phyloP scores from a whole-genome alignment of 2,329 filamentous ascomycete species.

The Gyromitra esculenta region DNA sequence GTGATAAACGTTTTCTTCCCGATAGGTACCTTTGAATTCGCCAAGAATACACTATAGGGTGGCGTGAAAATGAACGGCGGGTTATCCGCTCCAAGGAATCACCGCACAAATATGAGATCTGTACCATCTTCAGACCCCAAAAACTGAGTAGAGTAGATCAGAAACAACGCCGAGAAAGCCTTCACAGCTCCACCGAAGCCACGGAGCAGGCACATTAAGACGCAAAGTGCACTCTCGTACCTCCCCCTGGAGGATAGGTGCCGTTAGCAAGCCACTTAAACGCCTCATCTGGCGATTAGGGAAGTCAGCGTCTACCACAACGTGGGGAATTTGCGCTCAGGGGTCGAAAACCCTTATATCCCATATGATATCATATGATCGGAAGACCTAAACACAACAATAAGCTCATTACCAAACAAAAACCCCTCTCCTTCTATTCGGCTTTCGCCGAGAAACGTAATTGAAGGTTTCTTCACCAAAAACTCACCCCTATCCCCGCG shows the following conservation, averaged over 20 bases:
- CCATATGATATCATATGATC: background rate
- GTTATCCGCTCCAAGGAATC: background rate
- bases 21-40: background rate
- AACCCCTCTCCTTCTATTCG: background rate
- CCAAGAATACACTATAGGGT: background rate
- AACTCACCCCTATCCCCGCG: background rate
- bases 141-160: background rate
- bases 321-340: background rate
- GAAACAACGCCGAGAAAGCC: background rate
- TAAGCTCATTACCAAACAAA: background rate
- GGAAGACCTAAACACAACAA: background rate
- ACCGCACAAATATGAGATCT: background rate
- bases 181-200: background rate
- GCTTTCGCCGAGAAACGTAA: constrained; percentile 13
- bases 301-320: background rate
- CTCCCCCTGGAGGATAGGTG: background rate
- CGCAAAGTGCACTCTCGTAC: too few species aligned
- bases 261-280: background rate
- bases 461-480: background rate
- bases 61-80: background rate
- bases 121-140: too few species aligned
- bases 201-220: background rate
- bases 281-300: too few species aligned
- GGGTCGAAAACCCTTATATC: background rate
- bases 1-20: background rate